Evolutionary conservation across 108 stramenopile genomes (phyloP).

Genomic region (Cyclotella sp.): DNA sequence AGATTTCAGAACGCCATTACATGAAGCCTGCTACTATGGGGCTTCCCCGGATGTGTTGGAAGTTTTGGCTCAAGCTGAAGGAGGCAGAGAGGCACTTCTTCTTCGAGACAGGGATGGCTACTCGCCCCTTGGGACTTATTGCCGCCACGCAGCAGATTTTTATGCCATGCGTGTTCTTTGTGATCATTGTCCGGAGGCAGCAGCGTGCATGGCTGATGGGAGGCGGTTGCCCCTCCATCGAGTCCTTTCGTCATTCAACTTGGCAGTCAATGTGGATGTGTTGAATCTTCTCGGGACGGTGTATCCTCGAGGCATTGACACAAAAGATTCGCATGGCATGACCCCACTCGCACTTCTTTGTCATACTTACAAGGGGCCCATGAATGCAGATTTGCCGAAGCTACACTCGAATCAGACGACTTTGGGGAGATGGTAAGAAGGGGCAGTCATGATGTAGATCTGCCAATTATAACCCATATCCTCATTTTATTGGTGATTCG

Average conservation of each 20-base stretch:
- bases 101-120: slow-evolving; percentile 21
- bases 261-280: slow-evolving; percentile 34
- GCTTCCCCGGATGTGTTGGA: slow-evolving; percentile 19
- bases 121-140: slow-evolving; percentile 26
- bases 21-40: slow-evolving; percentile 21
- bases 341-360: slow-evolving; percentile 28
- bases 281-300: slow-evolving; percentile 22
- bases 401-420: slow-evolving; percentile 1
- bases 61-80: neutral
- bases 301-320: slow-evolving; percentile 23
- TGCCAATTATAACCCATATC: neutral
- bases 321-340: slow-evolving; percentile 9
- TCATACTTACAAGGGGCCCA: slow-evolving; percentile 16
- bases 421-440: slow-evolving; percentile 12
- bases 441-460: neutral
- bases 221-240: slow-evolving; percentile 12
- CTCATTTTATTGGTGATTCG: neutral
- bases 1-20: slow-evolving; percentile 18
- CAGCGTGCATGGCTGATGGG: slow-evolving; percentile 17
- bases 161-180: slow-evolving; percentile 20
- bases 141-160: slow-evolving; percentile 25
- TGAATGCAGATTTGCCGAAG: slow-evolving; percentile 30
- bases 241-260: slow-evolving; percentile 21
- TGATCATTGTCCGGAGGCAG: slow-evolving; percentile 16
- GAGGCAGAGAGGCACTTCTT: slow-evolving; percentile 11